Percentiles rank a stretch among this genome's conserved stretches.
phyloP scores from a whole-genome alignment of 768 basidiomycete species.

The Mycena capillaripes region DNA sequence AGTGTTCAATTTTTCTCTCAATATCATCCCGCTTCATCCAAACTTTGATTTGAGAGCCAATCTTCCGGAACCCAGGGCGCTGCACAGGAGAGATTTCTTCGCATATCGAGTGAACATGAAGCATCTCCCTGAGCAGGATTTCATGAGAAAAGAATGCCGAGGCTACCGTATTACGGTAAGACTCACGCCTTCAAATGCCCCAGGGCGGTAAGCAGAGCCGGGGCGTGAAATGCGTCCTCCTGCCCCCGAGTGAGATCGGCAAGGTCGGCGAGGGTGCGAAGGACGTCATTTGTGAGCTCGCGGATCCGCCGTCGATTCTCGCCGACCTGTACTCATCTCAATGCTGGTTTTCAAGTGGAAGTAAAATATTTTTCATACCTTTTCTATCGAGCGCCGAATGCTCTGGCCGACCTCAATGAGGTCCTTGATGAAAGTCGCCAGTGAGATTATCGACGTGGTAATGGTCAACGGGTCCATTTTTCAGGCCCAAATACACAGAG shows the following conservation, averaged over 20 bases:
- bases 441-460: slow-evolving; percentile 19
- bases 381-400: slow-evolving; percentile 22
- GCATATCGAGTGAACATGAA: too few species aligned
- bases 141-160: too few species aligned
- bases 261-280: slow-evolving; percentile 1
- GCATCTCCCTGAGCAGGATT: too few species aligned
- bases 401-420: slow-evolving; percentile 21
- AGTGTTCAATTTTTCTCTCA: too few species aligned
- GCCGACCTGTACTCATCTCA: neutral
- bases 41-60: slow-evolving; percentile 3
- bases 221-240: neutral
- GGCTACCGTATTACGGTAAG: too few species aligned
- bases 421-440: slow-evolving; percentile 22
- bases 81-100: neutral
- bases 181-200: slow-evolving; percentile 17
- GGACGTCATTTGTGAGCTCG: too few species aligned
- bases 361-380: neutral
- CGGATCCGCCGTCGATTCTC: slow-evolving; percentile 23
- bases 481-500: too few species aligned
- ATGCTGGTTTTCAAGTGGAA: too few species aligned
- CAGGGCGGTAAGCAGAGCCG: slow-evolving; percentile 15
- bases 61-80: neutral
- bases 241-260: neutral
- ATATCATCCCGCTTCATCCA: slow-evolving; percentile 32
- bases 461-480: slow-evolving; percentile 10